These are phyloP conservation scores for Mangifera indica DNA, from an alignment of 345 rosid genomes.

Conservation along the genomic window DNA sequence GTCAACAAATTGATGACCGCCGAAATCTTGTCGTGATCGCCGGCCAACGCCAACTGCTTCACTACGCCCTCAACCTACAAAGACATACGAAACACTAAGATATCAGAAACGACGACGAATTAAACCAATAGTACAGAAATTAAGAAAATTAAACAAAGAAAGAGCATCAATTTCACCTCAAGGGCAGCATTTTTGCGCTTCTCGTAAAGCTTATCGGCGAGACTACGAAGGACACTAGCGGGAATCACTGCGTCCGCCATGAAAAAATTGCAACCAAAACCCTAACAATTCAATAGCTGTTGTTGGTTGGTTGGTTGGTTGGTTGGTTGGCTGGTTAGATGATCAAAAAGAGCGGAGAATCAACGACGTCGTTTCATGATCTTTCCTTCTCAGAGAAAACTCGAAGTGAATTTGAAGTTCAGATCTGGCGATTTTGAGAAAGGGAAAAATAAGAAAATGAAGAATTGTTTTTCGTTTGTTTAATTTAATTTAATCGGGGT, in stretches of 20 bases:
- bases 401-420: slow-evolving; percentile 7
- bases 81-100: neutral
- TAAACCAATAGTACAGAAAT: no score
- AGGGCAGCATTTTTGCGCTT: slow-evolving; percentile 98
- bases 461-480: neutral
- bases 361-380: slow-evolving; percentile 42
- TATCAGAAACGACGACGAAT: no score
- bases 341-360: neutral
- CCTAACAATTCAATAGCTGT: neutral
- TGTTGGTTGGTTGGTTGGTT: no score
- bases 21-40: slow-evolving; percentile 94
- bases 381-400: slow-evolving; percentile 22
- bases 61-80: slow-evolving; percentile 84
- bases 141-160: no score
- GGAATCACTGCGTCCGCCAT: slow-evolving; percentile 89
- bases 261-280: slow-evolving; percentile 17
- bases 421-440: slow-evolving; percentile 28
- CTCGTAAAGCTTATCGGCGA: slow-evolving; percentile 97
- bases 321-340: no score
- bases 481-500: no score
- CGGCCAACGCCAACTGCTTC: slow-evolving; percentile 64
- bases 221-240: slow-evolving; percentile 71
- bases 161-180: slow-evolving; percentile 46
- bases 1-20: slow-evolving; percentile 75
- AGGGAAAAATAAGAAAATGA: neutral